These are phyloP conservation scores for Lachnellula hyalina DNA, from an alignment of 2,329 filamentous ascomycete genomes.

Conservation along the genomic window DNA sequence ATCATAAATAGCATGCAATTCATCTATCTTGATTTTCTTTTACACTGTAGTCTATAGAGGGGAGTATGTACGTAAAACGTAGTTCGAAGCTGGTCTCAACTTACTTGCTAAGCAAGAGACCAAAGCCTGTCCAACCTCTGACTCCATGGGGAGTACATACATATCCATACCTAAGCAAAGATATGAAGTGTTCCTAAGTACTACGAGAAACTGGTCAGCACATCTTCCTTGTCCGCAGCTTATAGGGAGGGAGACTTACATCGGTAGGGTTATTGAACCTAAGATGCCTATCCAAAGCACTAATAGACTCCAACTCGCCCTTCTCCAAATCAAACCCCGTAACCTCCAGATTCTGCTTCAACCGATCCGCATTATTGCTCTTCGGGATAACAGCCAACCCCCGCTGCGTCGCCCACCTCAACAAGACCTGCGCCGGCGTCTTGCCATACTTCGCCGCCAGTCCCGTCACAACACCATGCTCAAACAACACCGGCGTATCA, in stretches of 20 bases:
- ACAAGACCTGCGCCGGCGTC: constrained; percentile 72
- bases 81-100: no score
- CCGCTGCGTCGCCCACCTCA: constrained; percentile 83
- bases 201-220: constrained; percentile 11
- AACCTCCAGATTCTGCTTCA: constrained; percentile 64
- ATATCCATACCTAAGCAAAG: constrained; percentile 39
- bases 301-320: constrained; percentile 63
- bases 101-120: background rate
- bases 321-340: constrained; percentile 60
- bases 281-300: constrained; percentile 57
- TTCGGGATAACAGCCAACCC: constrained; percentile 79
- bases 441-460: constrained; percentile 67
- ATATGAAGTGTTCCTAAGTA: constrained; percentile 48
- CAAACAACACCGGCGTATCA: constrained; percentile 63
- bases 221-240: constrained; percentile 3
- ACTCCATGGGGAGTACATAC: background rate
- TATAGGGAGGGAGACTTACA: constrained; percentile 42
- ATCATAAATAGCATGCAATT: background rate
- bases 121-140: background rate
- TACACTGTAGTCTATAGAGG: background rate
- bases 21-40: background rate
- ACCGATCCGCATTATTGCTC: constrained; percentile 52
- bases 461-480: constrained; percentile 58
- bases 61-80: no score
- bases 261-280: constrained; percentile 74